These are phyloP conservation scores for Rhodosorus marinus DNA, from an alignment of 23 red algal genomes.

Conservation along the genomic window DNA sequence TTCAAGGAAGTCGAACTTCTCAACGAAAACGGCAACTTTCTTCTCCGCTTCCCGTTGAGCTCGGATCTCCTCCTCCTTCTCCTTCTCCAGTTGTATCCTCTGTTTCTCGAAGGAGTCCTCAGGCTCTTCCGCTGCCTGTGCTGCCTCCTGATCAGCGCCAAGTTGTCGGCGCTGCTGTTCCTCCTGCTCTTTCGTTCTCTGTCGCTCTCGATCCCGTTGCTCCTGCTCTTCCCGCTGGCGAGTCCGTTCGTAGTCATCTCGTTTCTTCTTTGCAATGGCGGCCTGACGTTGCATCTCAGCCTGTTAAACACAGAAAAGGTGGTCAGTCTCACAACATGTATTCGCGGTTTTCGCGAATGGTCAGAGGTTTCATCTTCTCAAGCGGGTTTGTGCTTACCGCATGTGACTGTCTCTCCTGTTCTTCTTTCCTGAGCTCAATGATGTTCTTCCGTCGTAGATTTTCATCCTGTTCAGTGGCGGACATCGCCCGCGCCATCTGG, in stretches of 20 bases:
- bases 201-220: slow-evolving; percentile 30
- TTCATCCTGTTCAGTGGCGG: slow-evolving; percentile 11
- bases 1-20: slow-evolving; percentile 64
- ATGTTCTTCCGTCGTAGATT: slow-evolving; percentile 37
- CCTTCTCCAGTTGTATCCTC: slow-evolving; percentile 47
- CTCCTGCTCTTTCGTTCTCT: slow-evolving; percentile 5
- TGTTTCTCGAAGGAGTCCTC: slow-evolving; percentile 9
- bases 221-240: slow-evolving; percentile 54
- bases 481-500: not conserved
- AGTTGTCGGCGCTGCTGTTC: slow-evolving; percentile 6
- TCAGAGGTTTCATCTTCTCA: not conserved
- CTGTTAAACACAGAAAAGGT: slow-evolving; percentile 26
- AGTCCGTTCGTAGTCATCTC: slow-evolving; percentile 16
- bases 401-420: slow-evolving; percentile 26
- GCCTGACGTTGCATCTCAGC: slow-evolving; percentile 54
- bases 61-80: slow-evolving; percentile 69
- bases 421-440: slow-evolving; percentile 57
- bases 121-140: slow-evolving; percentile 2
- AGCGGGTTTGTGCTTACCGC: slow-evolving; percentile 14
- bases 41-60: slow-evolving; percentile 50
- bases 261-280: slow-evolving; percentile 51
- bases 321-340: slow-evolving; percentile 48
- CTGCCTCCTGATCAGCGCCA: slow-evolving; percentile 10
- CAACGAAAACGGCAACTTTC: slow-evolving; percentile 27
- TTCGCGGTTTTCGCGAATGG: slow-evolving; percentile 6